Percentiles rank a stretch among this genome's conserved stretches.
Conservation (phyloP, 2,329 filamentous ascomycete species). For the Colletotrichum eremochloae region DNA sequence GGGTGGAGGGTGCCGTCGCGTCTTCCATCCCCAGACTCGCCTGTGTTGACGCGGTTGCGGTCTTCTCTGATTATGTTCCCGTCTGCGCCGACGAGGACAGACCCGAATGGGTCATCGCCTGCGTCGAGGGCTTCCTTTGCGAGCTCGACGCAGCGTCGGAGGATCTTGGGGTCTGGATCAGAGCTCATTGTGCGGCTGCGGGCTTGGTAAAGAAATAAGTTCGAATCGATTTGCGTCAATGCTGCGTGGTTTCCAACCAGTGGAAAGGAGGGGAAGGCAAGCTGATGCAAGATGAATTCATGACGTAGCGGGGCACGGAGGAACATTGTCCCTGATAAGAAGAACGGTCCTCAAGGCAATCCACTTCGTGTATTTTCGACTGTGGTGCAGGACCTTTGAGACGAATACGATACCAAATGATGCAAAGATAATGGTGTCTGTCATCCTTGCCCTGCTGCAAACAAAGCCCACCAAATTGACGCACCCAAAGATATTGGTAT, state of each 20-base stretch:
- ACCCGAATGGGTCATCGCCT: slow-evolving; percentile 54
- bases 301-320: slow-evolving; percentile 18
- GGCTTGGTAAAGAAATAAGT: not conserved
- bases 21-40: slow-evolving; percentile 44
- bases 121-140: slow-evolving; percentile 53
- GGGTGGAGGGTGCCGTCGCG: slow-evolving; percentile 53
- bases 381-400: accelerated
- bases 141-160: slow-evolving; percentile 48
- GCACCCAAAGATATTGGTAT: not conserved
- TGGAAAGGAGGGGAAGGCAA: not conserved
- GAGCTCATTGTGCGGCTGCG: slow-evolving; percentile 33
- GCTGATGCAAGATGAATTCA: not conserved
- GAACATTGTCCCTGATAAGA: slow-evolving; percentile 12
- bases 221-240: no score
- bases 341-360: no score
- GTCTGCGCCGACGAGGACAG: slow-evolving; percentile 50
- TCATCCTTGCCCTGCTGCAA: not conserved
- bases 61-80: slow-evolving; percentile 50
- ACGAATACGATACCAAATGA: not conserved
- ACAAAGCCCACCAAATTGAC: not conserved
- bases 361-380: not conserved
- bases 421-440: not conserved
- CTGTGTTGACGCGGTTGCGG: slow-evolving; percentile 52
- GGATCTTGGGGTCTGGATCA: slow-evolving; percentile 32
- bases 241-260: not conserved